phyloP scores from a whole-genome alignment of 257 asterid species.

The Penstemon davidsonii region DNA sequence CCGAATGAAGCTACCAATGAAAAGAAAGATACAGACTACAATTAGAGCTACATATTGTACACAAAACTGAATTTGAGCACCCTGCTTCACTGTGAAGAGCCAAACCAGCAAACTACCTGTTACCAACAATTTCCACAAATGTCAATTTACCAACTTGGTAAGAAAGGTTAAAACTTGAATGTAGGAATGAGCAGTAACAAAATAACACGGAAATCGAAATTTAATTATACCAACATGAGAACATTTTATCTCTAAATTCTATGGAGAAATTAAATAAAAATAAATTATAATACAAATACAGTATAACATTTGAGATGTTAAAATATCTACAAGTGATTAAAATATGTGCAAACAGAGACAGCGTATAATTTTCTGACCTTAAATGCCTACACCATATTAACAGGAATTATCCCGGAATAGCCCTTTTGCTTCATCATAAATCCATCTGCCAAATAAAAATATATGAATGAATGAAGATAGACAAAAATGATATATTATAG shows the following conservation, averaged over 20 bases:
- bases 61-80: constrained; percentile 40
- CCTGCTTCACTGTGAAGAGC: constrained; percentile 28
- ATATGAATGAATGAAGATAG: not conserved
- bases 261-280: not conserved
- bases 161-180: constrained; percentile 5
- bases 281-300: not conserved
- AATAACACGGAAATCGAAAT: no score
- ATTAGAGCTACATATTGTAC: constrained; percentile 47
- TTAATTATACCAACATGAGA: no score
- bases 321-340: constrained; percentile 19
- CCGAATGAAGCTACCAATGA: constrained; percentile 21
- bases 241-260: not conserved
- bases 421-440: constrained; percentile 88
- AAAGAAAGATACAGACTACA: constrained; percentile 46
- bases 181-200: no score
- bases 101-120: constrained; percentile 33
- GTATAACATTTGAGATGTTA: not conserved
- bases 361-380: constrained; percentile 23
- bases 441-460: constrained; percentile 65
- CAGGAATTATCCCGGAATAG: constrained; percentile 81
- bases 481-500: not conserved
- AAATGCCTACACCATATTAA: constrained; percentile 30
- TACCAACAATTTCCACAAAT: constrained; percentile 15
- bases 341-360: constrained; percentile 16
- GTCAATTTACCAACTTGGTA: not conserved